Conservation (phyloP, 139 green algal species). For the Edaphochlamys debaryana region DNA sequence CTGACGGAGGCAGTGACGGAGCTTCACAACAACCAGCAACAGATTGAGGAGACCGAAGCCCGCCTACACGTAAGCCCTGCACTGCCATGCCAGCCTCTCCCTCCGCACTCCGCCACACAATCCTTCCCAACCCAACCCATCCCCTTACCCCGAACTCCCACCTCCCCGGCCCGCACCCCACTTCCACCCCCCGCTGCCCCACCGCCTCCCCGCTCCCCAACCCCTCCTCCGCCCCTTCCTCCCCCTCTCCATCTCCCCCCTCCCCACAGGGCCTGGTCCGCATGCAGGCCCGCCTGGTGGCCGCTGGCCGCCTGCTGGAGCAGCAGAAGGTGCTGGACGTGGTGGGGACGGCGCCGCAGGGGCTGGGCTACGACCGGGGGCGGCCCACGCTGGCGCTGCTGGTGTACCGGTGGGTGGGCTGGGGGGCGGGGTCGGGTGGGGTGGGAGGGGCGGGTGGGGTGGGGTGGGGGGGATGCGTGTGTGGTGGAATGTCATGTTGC, state of each 20-base stretch:
- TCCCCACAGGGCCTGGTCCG: slow-evolving; percentile 19
- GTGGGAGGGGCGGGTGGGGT: too few species aligned
- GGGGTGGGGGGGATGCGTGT: too few species aligned
- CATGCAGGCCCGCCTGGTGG: slow-evolving; percentile 16
- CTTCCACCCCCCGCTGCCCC: too few species aligned
- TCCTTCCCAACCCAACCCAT: too few species aligned
- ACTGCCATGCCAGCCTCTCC: too few species aligned
- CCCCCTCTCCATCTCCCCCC: too few species aligned
- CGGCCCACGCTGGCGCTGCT: slow-evolving; percentile 23
- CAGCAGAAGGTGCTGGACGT: slow-evolving; percentile 39
- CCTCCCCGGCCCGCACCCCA: too few species aligned
- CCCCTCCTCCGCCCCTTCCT: too few species aligned
- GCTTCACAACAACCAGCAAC: background rate
- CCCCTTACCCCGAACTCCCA: too few species aligned
- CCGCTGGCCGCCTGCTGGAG: slow-evolving; percentile 24
- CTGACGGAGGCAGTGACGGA: background rate
- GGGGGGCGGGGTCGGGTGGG: background rate
- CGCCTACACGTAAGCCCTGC: slow-evolving; percentile 13
- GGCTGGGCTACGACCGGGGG: slow-evolving; percentile 37
- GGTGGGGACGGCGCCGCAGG: background rate
- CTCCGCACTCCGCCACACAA: too few species aligned
- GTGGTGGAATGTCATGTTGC: too few species aligned
- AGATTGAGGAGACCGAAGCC: slow-evolving; percentile 22
- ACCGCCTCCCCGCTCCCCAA: too few species aligned
- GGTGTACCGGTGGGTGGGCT: slow-evolving; percentile 32